A percentile compares a stretch with the other conserved stretches of the same genome.
Evolutionary conservation across 1,284 basidiomycete species (phyloP).

Genomic region (Leccinum fallax): DNA sequence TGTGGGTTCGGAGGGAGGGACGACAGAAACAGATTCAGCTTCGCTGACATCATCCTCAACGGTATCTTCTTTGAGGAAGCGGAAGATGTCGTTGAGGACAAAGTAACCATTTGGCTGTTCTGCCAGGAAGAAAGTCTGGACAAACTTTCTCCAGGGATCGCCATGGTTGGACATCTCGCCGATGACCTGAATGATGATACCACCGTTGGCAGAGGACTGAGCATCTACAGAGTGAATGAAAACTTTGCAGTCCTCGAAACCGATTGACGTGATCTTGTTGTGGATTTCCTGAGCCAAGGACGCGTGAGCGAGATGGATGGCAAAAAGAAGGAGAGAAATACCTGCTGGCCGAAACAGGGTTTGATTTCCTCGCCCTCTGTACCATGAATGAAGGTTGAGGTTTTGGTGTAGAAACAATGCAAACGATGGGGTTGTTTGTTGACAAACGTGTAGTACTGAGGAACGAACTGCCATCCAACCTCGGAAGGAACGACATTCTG

Average conservation of each 20-base stretch:
- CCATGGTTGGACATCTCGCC: constrained; percentile 96
- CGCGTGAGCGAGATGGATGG: constrained; percentile 5
- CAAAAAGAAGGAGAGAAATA: constrained; percentile 32
- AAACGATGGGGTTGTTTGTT: constrained; percentile 97
- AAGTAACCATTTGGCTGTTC: constrained; percentile 99
- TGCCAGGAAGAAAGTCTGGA: constrained; percentile 99
- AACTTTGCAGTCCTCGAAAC: constrained; percentile 96
- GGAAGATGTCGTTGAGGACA: constrained; percentile 99
- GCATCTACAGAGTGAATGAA: constrained; percentile 96
- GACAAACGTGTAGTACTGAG: constrained; percentile 96
- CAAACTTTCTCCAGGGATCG: constrained; percentile 96
- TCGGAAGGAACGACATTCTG: constrained; percentile 77
- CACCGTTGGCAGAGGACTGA: constrained; percentile 90
- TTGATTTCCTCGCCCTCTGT: constrained; percentile 92
- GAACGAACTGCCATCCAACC: constrained; percentile 97
- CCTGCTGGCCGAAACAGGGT: constrained; percentile 91
- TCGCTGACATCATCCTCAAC: constrained; percentile 77
- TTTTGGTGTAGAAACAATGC: constrained; percentile 99
- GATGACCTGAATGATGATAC: constrained; percentile 99
- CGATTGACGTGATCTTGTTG: constrained; percentile 91
- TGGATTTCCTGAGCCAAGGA: constrained; percentile 83
- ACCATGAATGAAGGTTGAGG: constrained; percentile 94
- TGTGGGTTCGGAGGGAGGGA: constrained; percentile 39
- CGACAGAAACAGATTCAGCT: constrained; percentile 32
- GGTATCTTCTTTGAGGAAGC: constrained; percentile 95